Percentiles rank a stretch among this genome's conserved stretches.
phyloP scores from a whole-genome alignment of 1,139 yeast genomes.

The Diutina pseudorugosa region DNA sequence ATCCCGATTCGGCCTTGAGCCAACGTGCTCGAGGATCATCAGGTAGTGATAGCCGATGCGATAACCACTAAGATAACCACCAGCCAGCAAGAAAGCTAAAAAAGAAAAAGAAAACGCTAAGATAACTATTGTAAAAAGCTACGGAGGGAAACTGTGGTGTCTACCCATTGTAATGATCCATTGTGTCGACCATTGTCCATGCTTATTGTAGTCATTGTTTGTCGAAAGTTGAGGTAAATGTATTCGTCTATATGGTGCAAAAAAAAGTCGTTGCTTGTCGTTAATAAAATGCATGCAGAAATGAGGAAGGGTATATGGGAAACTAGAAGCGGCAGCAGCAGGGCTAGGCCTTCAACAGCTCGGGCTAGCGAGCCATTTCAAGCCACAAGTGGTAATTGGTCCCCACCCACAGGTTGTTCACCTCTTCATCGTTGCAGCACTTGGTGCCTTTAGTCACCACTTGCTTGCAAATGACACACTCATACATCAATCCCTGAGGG shows the following conservation, averaged over 20 bases:
- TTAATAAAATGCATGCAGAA: background rate
- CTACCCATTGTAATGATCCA: no score
- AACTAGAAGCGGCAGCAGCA: no score
- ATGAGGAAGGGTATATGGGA: no score
- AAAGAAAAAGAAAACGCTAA: no score
- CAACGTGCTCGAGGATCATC: no score
- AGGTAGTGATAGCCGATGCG: background rate
- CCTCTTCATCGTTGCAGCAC: constrained; percentile 3
- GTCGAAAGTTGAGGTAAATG: background rate
- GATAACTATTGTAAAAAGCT: no score
- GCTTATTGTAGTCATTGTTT: no score
- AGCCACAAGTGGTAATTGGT: constrained; percentile 1
- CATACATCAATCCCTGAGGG: constrained; percentile 1
- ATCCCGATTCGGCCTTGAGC: no score
- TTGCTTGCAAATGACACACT: constrained; percentile 4
- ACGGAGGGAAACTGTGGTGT: no score
- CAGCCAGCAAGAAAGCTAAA: background rate
- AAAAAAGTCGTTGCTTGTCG: background rate
- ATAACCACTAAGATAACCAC: background rate
- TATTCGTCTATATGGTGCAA: background rate
- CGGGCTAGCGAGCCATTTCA: background rate
- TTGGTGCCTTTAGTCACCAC: background rate
- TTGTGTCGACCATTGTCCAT: no score
- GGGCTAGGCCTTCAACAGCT: no score
- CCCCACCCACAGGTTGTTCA: background rate